Evolutionary conservation across 805 yeast genomes (phyloP), one percentile per base, ranked within the genome.

Genomic region (Starmerella bombicola): DNA sequence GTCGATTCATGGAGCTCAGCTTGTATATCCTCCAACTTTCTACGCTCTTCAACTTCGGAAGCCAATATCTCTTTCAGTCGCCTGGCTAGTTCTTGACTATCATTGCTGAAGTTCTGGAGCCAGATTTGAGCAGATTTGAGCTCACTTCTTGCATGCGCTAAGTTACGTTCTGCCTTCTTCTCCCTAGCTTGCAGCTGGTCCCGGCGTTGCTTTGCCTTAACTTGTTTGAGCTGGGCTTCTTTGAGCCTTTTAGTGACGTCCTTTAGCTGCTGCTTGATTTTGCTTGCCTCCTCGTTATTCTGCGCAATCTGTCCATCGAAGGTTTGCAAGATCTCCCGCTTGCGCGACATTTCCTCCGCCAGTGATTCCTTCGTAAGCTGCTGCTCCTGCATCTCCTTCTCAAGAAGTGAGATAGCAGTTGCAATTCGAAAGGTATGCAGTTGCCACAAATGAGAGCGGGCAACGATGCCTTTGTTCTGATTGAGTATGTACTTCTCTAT

Each of bases 1-100:
- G 97, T 88, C 55, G 83, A 82, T 35, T 74, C 78, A 7, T 83
- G 74, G 34, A 91, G 67, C 22, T 73, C 74, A 6, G 66, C 50
- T 52, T 85, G 74, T 10, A 86, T 75, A 20, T 68, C 68, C 39
- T 76, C 80, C 18, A 88, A 61, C n/a, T 62, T 63, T 0, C 54
- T 55, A 41, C 30, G 33, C 21, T 41, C 75, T 54, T 84, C 94
- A 0, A 45, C 45, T 7, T 65, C 38, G 3, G 29, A 13, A 13
- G 22, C 64, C 19, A 80, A 60, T 2, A 71, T 61, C 6, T 44
- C 45, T 20, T 67, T 64, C 18, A 82, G 63, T 18, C 58, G 61
- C 1, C 57, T 60, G 10, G 75, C 50, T 39, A 78, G 77, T 1
- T 49, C 46, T 13, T 12, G 22, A 15, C 22, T 23, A 28, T 43